Evolutionary conservation across 495 filamentous ascomycete genomes (phyloP).

Genomic region (Trichoderma gamsii): DNA sequence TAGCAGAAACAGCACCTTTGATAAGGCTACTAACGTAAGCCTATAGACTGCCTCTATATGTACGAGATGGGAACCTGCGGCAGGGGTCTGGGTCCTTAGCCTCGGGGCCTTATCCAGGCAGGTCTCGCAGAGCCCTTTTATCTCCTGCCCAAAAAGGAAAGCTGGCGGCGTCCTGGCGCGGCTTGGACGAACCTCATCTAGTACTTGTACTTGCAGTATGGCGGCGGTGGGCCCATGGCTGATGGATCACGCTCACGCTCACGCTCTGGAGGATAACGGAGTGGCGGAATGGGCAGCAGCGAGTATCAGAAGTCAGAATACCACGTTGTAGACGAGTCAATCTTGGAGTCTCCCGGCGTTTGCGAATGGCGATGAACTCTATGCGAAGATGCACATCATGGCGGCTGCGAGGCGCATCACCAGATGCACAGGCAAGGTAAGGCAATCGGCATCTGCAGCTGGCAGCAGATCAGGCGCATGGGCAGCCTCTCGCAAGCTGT

Average conservation of each 20-base stretch:
- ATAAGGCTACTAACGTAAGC: too few relatives aligned
- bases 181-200: neutral
- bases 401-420: neutral
- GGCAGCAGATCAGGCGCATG: neutral
- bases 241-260: slow-evolving; percentile 2
- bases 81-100: neutral
- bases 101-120: slow-evolving; percentile 5
- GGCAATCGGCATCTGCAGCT: neutral
- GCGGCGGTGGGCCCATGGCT: neutral
- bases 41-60: neutral
- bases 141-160: neutral
- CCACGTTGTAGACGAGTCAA: neutral
- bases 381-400: neutral
- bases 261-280: neutral
- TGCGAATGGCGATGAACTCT: neutral
- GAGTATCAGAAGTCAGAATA: neutral
- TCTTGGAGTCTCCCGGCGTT: neutral
- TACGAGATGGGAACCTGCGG: neutral
- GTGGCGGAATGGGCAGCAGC: neutral
- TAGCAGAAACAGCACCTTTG: neutral
- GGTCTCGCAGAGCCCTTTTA: neutral
- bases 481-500: neutral
- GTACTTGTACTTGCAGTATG: neutral
- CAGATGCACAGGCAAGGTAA: neutral
- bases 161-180: too few relatives aligned